These are phyloP conservation scores for Coemansia sp. DNA, from an alignment of 192 early-diverging fungal species.

Conservation along the genomic window DNA sequence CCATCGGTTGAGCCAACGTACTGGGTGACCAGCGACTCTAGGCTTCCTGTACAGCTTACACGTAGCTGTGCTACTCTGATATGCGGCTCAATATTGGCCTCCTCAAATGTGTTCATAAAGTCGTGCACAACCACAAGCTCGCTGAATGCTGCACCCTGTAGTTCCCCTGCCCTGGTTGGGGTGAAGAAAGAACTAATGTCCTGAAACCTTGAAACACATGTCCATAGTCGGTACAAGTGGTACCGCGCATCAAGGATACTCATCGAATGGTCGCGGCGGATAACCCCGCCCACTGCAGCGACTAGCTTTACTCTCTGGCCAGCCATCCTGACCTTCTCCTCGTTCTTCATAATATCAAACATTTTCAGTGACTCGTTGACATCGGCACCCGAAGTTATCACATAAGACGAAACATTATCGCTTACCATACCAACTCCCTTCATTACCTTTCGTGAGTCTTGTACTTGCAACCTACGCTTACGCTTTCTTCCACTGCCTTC, in stretches of 20 bases:
- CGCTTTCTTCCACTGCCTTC: conserved; percentile 10
- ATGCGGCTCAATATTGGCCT: conserved; percentile 32
- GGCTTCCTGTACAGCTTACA: background rate
- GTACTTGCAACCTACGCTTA: conserved; percentile 17
- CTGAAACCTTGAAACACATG: conserved; percentile 25
- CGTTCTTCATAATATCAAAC: conserved; percentile 40
- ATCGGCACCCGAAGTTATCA: conserved; percentile 24
- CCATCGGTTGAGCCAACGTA: conserved; percentile 26
- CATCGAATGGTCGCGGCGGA: conserved; percentile 10
- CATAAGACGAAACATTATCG: background rate
- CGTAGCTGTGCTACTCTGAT: conserved; percentile 33
- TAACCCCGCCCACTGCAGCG: conserved; percentile 32
- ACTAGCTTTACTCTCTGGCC: conserved; percentile 43
- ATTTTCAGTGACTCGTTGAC: conserved; percentile 22
- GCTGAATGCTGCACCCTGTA: too few relatives aligned
- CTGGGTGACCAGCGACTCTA: conserved; percentile 22
- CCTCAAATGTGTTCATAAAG: conserved; percentile 20
- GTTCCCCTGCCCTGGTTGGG: background rate
- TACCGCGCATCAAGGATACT: conserved; percentile 32
- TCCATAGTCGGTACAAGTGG: conserved; percentile 48
- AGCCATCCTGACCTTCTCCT: conserved; percentile 41
- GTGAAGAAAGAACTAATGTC: conserved; percentile 14
- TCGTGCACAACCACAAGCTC: conserved; percentile 47
- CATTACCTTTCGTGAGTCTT: background rate
- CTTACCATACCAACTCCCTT: background rate